Conservation (phyloP, 1,284 basidiomycete species). For the Puccinia novopanici region DNA sequence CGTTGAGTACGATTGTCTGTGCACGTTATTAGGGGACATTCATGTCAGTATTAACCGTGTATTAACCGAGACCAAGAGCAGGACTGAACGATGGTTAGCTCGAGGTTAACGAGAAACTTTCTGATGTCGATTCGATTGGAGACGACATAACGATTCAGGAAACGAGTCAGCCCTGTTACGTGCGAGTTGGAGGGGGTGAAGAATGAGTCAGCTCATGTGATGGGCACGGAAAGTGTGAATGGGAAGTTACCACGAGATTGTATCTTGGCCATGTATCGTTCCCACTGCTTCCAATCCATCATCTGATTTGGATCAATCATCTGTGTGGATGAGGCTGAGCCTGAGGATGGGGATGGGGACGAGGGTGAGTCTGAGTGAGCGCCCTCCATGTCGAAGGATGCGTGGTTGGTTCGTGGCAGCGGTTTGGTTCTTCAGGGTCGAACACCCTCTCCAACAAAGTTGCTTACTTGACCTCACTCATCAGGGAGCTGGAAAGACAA, state of each 20-base stretch:
- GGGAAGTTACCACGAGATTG: not conserved
- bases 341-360: not conserved
- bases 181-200: not conserved
- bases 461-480: too few relatives aligned
- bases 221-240: not conserved
- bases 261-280: not conserved
- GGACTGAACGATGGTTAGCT: not conserved
- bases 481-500: too few relatives aligned
- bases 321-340: not conserved
- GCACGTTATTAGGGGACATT: not conserved
- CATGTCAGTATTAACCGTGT: not conserved
- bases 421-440: too few relatives aligned
- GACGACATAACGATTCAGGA: slow-evolving; percentile 9
- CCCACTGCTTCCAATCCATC: slow-evolving; percentile 29
- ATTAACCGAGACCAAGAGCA: not conserved
- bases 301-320: not conserved
- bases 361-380: not conserved
- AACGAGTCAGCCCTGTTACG: slow-evolving; percentile 2
- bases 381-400: not conserved
- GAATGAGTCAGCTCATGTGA: not conserved
- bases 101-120: slow-evolving; percentile 24
- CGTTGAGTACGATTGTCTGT: not conserved
- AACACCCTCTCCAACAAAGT: too few relatives aligned
- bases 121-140: not conserved
- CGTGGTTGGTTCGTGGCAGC: too few relatives aligned